These are phyloP conservation scores for Chlorella sorokiniana DNA, from an alignment of 139 green algal species.

Conservation along the genomic window DNA sequence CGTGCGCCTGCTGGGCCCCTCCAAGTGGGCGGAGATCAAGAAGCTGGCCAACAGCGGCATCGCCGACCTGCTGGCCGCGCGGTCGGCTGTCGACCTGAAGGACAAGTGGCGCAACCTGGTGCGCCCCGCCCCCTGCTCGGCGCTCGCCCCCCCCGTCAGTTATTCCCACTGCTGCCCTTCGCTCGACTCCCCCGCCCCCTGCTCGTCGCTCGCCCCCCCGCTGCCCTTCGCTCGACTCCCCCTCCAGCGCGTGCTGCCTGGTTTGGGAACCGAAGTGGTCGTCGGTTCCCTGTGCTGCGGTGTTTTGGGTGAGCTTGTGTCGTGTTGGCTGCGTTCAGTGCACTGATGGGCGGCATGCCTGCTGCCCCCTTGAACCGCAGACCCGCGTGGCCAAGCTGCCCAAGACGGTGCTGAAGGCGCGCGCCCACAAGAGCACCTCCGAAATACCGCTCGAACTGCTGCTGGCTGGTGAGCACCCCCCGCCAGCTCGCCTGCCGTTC, in stretches of 20 bases:
- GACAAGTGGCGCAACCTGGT: constrained; percentile 59
- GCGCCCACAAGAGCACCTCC: constrained; percentile 25
- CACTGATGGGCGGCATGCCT: neutral
- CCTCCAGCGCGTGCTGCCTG: no score
- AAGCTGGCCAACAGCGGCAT: constrained; percentile 32
- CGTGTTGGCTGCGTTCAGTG: no score
- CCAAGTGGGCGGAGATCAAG: constrained; percentile 80
- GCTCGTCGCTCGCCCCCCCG: neutral
- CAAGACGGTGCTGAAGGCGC: constrained; percentile 34
- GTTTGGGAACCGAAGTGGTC: no score
- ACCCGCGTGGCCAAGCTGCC: constrained; percentile 40
- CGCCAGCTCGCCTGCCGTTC: neutral
- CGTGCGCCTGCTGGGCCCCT: constrained; percentile 65
- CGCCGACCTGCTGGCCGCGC: constrained; percentile 20
- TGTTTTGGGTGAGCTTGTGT: no score
- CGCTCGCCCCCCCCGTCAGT: no score
- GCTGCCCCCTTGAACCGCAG: neutral
- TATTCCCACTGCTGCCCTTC: neutral
- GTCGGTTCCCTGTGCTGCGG: no score
- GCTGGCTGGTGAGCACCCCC: constrained; percentile 18
- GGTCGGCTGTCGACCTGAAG: constrained; percentile 48
- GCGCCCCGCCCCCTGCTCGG: neutral
- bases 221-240: neutral
- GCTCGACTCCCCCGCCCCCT: neutral
- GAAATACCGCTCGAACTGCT: constrained; percentile 39